These are phyloP conservation scores for Parsonsia alboflavescens DNA, from an alignment of 257 asterid species.

Conservation along the genomic window DNA sequence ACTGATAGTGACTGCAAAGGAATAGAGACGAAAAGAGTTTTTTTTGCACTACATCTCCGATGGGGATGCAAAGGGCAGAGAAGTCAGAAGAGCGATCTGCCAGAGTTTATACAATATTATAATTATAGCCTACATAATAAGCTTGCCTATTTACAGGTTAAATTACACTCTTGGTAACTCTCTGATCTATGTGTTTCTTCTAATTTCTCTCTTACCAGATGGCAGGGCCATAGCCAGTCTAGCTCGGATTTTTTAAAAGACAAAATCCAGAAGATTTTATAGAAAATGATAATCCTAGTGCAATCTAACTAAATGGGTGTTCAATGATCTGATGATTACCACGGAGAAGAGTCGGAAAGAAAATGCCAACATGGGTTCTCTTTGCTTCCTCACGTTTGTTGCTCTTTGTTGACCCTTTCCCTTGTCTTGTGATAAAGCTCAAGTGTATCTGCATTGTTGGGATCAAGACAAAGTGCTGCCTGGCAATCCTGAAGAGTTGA, in stretches of 20 bases:
- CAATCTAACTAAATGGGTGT: slow-evolving; percentile 21
- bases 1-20: not conserved
- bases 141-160: slow-evolving; percentile 29
- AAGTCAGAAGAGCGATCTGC: slow-evolving; percentile 16
- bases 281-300: slow-evolving; percentile 17
- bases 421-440: slow-evolving; percentile 58
- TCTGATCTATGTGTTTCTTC: slow-evolving; percentile 18
- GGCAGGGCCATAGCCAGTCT: slow-evolving; percentile 18
- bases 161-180: slow-evolving; percentile 13
- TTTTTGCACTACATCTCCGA: not conserved
- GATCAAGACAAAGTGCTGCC: slow-evolving; percentile 89
- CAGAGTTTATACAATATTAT: slow-evolving; percentile 1
- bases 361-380: slow-evolving; percentile 17
- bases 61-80: not conserved
- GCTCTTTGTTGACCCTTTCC: slow-evolving; percentile 38
- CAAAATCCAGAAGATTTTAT: slow-evolving; percentile 15
- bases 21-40: not conserved
- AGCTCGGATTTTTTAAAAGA: slow-evolving; percentile 22
- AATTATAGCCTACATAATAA: slow-evolving; percentile 5
- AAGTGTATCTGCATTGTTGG: slow-evolving; percentile 57
- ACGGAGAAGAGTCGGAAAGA: slow-evolving; percentile 11
- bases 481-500: slow-evolving; percentile 76
- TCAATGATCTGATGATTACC: slow-evolving; percentile 11
- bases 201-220: slow-evolving; percentile 19
- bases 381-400: slow-evolving; percentile 36